These are phyloP conservation scores for Pyricularia pennisetigena DNA, from an alignment of 2,329 filamentous ascomycete species.

Conservation along the genomic window DNA sequence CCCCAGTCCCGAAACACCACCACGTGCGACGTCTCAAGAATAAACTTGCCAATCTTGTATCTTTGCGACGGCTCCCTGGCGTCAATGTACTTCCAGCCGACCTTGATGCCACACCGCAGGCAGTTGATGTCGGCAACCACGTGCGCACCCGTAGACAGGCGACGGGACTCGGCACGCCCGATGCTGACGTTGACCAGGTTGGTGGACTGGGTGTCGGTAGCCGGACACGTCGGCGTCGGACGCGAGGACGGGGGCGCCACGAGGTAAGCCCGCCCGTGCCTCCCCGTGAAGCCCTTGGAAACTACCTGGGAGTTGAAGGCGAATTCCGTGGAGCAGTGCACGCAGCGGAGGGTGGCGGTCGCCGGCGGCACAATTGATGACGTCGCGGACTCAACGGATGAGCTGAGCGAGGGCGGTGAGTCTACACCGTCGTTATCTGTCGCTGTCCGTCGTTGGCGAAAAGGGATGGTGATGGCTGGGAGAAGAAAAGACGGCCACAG, in stretches of 20 bases:
- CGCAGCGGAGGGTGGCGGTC: conserved; percentile 49
- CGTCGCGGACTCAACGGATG: conserved; percentile 11
- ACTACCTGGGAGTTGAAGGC: conserved; percentile 52
- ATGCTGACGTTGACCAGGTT: conserved; percentile 44
- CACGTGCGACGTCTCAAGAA: conserved; percentile 51
- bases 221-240: conserved; percentile 6
- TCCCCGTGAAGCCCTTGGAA: conserved; percentile 56
- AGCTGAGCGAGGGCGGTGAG: conserved; percentile 12
- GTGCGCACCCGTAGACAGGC: conserved; percentile 53
- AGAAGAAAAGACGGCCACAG: conserved; percentile 11
- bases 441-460: conserved; percentile 10
- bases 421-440: background rate
- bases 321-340: conserved; percentile 48
- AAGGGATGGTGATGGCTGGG: conserved; percentile 13
- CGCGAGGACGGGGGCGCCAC: conserved; percentile 26
- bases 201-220: conserved; percentile 12
- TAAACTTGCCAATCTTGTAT: conserved; percentile 62
- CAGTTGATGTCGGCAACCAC: conserved; percentile 56
- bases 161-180: conserved; percentile 42
- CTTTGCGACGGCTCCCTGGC: conserved; percentile 47
- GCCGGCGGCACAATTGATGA: conserved; percentile 27
- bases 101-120: conserved; percentile 39
- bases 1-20: conserved; percentile 45
- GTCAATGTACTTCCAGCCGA: conserved; percentile 62
- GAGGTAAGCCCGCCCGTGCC: conserved; percentile 54